Evolutionary conservation across 306 rosid species (phyloP), one percentile per base, ranked within the genome.

Genomic region (Acacia melanoxylon): DNA sequence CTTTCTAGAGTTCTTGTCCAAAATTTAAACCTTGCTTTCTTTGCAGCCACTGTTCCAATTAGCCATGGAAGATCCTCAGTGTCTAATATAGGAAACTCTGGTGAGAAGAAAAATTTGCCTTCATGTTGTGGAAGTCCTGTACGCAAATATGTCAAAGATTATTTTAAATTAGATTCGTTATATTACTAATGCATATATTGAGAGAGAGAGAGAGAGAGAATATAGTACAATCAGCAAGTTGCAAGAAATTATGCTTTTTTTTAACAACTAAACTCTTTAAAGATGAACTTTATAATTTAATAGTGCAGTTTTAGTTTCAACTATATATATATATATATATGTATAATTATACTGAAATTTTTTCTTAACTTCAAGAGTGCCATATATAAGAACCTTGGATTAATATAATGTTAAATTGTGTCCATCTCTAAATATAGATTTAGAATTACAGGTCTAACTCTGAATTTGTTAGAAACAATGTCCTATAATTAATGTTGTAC

Each of bases 51-150:
- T 3, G 88, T 90, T 83, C 99, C 99, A 33, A 95, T 87, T 10
- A 93, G 87, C 99, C 99, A 95, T 20, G 99, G 99, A 1, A 93
- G 89, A 81, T 89, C 96, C 27, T 89, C 91, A 0, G 87, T 87
- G 62, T 56, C 62, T n/a, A 56, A 56, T 56, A 56, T 6, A 8
- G 62, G 62, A 19, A 56, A 56, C n/a, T 56, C 27, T 19, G 62
- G 62, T 56, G n/a, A 20, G 20, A 56, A 56, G 62, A 27, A 56
- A 20, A 56, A 56, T 8, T 56, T 8, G 27, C 62, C 62, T 56
- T 56, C 62, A 56, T 56, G 62, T n/a, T 56, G 62, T 20, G 62
- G 62, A 56, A 56, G 62, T 7, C 62, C 59, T 52, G 59, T 6
- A 52, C 22, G 24, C n/a, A 51, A 51, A 52, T 52, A 20, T 19